A percentile compares a stretch with the other conserved stretches of the same genome.
Conservation (phyloP, 371 early-diverging fungal species). For the Lichtheimia hyalospora region DNA sequence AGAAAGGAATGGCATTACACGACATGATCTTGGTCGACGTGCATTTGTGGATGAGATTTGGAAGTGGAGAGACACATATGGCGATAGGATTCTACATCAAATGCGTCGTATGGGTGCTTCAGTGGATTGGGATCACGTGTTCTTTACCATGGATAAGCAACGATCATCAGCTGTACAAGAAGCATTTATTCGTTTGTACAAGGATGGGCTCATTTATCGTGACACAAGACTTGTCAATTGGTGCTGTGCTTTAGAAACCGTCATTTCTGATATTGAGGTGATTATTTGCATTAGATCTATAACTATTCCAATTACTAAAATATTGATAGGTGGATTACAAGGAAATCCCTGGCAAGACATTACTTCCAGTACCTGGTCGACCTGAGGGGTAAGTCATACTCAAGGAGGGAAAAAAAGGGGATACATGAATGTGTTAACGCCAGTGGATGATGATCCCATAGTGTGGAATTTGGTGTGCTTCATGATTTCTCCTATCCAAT, state of each 20-base stretch:
- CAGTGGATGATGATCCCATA: constrained; percentile 18
- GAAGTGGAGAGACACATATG: constrained; percentile 81
- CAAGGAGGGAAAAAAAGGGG: constrained; percentile 23
- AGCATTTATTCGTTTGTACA: constrained; percentile 85
- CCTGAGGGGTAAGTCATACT: constrained; percentile 62
- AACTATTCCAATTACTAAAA: too few species aligned
- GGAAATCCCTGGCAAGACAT: constrained; percentile 60
- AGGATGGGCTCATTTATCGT: constrained; percentile 91
- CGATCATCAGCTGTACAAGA: constrained; percentile 80
- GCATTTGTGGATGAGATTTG: constrained; percentile 84
- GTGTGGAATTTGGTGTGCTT: constrained; percentile 81
- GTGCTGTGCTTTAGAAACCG: constrained; percentile 92
- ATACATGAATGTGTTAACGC: neutral
- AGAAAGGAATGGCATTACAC: constrained; percentile 45
- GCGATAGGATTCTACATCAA: constrained; percentile 61
- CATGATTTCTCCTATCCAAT: constrained; percentile 69
- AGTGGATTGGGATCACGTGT: constrained; percentile 81
- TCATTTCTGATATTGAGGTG: constrained; percentile 94
- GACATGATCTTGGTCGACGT: constrained; percentile 78
- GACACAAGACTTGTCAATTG: constrained; percentile 93
- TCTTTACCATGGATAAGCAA: constrained; percentile 90
- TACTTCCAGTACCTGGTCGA: constrained; percentile 71
- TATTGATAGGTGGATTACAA: constrained; percentile 62
- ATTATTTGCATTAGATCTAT: neutral
- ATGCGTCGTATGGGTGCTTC: constrained; percentile 81